Evolutionary conservation across 2,329 filamentous ascomycete species (phyloP).

Genomic region (Periconia sp.): DNA sequence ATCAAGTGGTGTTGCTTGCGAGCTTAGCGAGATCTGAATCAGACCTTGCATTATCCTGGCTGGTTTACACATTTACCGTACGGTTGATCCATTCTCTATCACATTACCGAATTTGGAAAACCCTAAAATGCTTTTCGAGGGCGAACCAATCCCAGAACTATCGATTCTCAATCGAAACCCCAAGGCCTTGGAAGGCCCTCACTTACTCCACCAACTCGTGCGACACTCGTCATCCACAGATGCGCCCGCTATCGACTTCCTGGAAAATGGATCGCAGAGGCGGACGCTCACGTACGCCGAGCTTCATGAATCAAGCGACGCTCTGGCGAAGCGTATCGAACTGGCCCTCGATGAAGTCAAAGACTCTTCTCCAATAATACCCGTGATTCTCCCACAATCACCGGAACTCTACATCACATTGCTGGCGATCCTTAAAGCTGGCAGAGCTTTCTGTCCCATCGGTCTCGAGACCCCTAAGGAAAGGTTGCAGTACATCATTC

Average conservation of each 20-base stretch:
- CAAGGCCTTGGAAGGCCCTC: constrained; percentile 54
- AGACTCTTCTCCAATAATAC: constrained; percentile 58
- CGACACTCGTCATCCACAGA: constrained; percentile 38
- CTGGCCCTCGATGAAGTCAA: constrained; percentile 24
- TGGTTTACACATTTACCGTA: too few relatives aligned
- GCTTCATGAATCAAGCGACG: constrained; percentile 61
- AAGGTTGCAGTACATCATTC: constrained; percentile 75
- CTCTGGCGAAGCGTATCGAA: constrained; percentile 51
- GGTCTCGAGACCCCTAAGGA: constrained; percentile 77
- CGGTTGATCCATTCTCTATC: too few relatives aligned
- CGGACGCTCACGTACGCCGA: constrained; percentile 61
- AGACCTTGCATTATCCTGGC: neutral
- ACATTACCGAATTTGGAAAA: constrained; percentile 14
- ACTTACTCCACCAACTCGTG: constrained; percentile 66
- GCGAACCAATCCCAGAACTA: constrained; percentile 14
- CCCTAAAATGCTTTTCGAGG: constrained; percentile 28
- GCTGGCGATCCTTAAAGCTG: constrained; percentile 76
- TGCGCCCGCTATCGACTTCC: constrained; percentile 64
- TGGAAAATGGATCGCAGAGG: constrained; percentile 51
- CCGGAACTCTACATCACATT: constrained; percentile 76
- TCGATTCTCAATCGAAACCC: constrained; percentile 60
- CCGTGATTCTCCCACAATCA: constrained; percentile 76
- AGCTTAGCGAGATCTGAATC: neutral
- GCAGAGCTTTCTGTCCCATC: constrained; percentile 83
- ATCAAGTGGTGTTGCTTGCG: neutral